These are phyloP conservation scores for Telfairia occidentalis DNA, from an alignment of 331 rosid genomes.

Conservation along the genomic window DNA sequence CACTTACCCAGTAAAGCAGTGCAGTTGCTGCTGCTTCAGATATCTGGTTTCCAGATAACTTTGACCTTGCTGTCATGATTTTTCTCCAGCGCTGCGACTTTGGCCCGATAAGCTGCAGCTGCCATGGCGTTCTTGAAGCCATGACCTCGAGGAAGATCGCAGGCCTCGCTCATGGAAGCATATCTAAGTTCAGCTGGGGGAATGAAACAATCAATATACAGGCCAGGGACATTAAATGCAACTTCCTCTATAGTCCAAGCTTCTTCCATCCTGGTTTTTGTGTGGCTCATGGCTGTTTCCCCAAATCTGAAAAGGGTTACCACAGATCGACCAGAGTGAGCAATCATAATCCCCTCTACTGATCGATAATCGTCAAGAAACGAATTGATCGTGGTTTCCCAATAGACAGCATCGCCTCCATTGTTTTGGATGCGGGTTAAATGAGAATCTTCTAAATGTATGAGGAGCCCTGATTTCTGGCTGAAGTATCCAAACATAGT, in stretches of 20 bases:
- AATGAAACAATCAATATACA: constrained; percentile 86
- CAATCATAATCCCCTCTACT: constrained; percentile 88
- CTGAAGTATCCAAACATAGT: constrained; percentile 95
- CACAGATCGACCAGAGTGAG: constrained; percentile 87
- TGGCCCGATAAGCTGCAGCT: constrained; percentile 44
- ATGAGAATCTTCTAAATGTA: constrained; percentile 96
- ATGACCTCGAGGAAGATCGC: constrained; percentile 65
- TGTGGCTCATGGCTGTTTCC: constrained; percentile 98
- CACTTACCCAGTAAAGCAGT: not conserved
- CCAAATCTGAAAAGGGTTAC: constrained; percentile 98
- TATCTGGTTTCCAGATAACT: constrained; percentile 13
- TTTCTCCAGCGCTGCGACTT: constrained; percentile 33
- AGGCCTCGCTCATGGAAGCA: constrained; percentile 81
- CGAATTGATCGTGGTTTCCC: constrained; percentile 98
- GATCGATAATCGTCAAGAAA: constrained; percentile 82
- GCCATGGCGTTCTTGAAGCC: constrained; percentile 24
- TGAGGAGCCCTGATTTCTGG: constrained; percentile 88
- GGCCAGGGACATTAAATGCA: constrained; percentile 90
- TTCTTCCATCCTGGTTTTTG: constrained; percentile 96
- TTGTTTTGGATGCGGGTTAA: constrained; percentile 95
- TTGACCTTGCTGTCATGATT: constrained; percentile 17
- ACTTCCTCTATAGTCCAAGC: constrained; percentile 98
- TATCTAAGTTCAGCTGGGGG: constrained; percentile 92
- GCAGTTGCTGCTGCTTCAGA: constrained; percentile 23
- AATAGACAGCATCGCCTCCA: constrained; percentile 94